Conservation (phyloP, 495 filamentous ascomycete species). For the Trichoderma reesei region DNA sequence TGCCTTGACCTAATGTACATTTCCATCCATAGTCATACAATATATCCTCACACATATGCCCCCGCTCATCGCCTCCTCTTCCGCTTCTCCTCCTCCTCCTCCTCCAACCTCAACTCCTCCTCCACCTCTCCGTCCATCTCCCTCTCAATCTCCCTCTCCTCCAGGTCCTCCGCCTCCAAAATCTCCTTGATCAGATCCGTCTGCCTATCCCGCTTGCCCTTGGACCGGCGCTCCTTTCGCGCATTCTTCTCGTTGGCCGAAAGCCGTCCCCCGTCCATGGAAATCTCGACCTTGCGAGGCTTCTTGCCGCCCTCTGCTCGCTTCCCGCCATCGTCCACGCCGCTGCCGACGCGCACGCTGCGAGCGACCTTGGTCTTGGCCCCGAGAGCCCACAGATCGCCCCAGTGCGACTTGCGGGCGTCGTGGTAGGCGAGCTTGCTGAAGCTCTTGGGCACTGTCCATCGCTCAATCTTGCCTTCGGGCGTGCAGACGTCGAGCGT, state of each 20-base stretch:
- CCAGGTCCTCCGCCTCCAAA: constrained; percentile 22
- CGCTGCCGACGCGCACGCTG: constrained; percentile 48
- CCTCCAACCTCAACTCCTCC: constrained; percentile 6
- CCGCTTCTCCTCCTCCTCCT: neutral
- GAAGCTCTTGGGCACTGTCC: constrained; percentile 78
- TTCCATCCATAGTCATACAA: neutral
- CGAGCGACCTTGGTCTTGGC: constrained; percentile 70
- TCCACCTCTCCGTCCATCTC: constrained; percentile 17
- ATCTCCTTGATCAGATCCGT: constrained; percentile 23
- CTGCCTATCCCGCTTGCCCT: constrained; percentile 20
- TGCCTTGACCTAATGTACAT: neutral
- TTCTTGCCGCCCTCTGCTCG: constrained; percentile 16
- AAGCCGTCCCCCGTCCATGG: constrained; percentile 16
- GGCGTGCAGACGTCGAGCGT: constrained; percentile 89
- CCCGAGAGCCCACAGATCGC: constrained; percentile 90
- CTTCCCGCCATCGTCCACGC: constrained; percentile 17
- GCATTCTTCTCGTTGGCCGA: constrained; percentile 14
- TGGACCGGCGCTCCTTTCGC: constrained; percentile 14
- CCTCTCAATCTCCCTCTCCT: constrained; percentile 5
- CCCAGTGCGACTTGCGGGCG: constrained; percentile 83
- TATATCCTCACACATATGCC: neutral
- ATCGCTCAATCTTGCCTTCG: constrained; percentile 76
- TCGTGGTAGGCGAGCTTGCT: constrained; percentile 76
- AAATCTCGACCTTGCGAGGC: constrained; percentile 15
- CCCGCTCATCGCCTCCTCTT: neutral